Evolutionary conservation across 805 yeast genomes (phyloP).

Genomic region (Saturnispora halmiae): DNA sequence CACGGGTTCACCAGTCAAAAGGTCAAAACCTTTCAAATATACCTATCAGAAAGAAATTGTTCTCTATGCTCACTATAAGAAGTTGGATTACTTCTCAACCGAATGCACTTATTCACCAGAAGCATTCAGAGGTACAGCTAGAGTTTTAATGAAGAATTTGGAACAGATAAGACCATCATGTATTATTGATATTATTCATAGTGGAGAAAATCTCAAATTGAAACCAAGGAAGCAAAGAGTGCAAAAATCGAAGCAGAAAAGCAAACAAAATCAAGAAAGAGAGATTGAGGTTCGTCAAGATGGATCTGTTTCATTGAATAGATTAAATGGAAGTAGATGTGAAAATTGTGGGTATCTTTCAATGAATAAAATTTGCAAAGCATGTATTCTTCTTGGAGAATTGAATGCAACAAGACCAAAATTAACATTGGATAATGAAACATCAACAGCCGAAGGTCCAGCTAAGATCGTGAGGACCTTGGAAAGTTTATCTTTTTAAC

Average conservation of each 20-base stretch:
- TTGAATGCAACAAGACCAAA: slow-evolving; percentile 69
- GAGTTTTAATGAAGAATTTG: slow-evolving; percentile 81
- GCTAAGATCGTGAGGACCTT: slow-evolving; percentile 52
- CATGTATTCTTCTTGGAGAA: slow-evolving; percentile 81
- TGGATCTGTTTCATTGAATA: slow-evolving; percentile 47
- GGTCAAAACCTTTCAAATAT: slow-evolving; percentile 94
- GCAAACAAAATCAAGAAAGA: slow-evolving; percentile 27
- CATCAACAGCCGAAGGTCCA: slow-evolving; percentile 45
- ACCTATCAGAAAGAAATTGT: slow-evolving; percentile 96
- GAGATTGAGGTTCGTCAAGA: slow-evolving; percentile 51
- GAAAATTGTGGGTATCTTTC: slow-evolving; percentile 88
- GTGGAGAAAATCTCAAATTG: slow-evolving; percentile 79
- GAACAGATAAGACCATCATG: slow-evolving; percentile 89
- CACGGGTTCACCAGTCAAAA: slow-evolving; percentile 77
- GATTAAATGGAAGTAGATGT: slow-evolving; percentile 61
- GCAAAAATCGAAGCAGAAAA: slow-evolving; percentile 20
- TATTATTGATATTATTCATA: slow-evolving; percentile 85
- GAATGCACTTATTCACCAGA: slow-evolving; percentile 98
- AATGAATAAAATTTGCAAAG: slow-evolving; percentile 83
- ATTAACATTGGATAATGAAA: slow-evolving; percentile 38
- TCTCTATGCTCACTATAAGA: slow-evolving; percentile 91
- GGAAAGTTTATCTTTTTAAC: slow-evolving; percentile 54
- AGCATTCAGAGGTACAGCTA: slow-evolving; percentile 95
- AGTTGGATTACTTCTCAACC: slow-evolving; percentile 90
- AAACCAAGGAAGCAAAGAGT: slow-evolving; percentile 45